Conservation (phyloP, 768 basidiomycete genomes). For the Boletus reticuloceps region DNA sequence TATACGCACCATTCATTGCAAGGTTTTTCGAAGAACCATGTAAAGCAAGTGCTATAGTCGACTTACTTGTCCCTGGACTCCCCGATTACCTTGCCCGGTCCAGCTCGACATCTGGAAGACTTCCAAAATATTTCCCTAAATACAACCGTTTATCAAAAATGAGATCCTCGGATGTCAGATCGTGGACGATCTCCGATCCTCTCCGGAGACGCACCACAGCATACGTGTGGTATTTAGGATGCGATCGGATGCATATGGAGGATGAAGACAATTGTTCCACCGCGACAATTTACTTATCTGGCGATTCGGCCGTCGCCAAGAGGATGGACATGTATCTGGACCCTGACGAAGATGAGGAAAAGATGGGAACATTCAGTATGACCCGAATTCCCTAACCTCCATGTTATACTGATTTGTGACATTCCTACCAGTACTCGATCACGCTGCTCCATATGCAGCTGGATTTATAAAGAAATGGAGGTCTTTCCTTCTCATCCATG, state of each 20-base stretch:
- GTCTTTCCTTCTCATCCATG: conserved; percentile 11
- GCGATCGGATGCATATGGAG: background rate
- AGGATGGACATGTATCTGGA: background rate
- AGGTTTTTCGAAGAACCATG: conserved; percentile 5
- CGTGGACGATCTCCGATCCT: background rate
- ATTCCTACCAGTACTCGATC: conserved; percentile 3
- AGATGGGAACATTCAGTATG: conserved; percentile 11
- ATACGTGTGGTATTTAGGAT: background rate
- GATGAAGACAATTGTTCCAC: background rate
- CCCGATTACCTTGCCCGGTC: conserved; percentile 14
- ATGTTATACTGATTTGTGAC: background rate
- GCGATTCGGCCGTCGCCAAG: background rate
- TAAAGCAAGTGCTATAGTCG: background rate
- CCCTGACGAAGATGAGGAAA: conserved; percentile 4
- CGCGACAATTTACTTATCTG: background rate
- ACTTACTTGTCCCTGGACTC: background rate
- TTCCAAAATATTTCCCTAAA: conserved; percentile 7
- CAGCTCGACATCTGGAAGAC: conserved; percentile 15
- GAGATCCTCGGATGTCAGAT: background rate
- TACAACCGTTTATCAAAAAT: conserved; percentile 1
- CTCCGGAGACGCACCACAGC: conserved; percentile 3
- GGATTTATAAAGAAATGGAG: conserved; percentile 6
- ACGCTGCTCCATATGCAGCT: background rate
- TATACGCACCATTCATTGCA: conserved; percentile 9
- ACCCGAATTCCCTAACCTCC: background rate